These are phyloP conservation scores for Tilletia caries DNA, from an alignment of 1,284 basidiomycete genomes.

Conservation along the genomic window DNA sequence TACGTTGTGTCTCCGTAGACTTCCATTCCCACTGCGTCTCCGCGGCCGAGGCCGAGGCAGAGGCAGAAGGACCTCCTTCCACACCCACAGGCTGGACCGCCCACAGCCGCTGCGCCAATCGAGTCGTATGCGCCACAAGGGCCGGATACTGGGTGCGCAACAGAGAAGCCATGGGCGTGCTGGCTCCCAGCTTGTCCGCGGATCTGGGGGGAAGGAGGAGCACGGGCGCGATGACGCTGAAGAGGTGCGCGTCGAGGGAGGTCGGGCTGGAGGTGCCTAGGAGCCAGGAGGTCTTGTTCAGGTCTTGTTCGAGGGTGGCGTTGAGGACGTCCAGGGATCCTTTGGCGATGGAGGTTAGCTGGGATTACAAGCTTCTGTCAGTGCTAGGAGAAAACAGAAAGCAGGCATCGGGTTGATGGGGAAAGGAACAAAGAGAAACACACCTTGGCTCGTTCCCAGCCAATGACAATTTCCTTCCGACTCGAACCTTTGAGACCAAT, in stretches of 20 bases:
- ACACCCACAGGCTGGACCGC: background rate
- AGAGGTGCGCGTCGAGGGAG: slow-evolving; percentile 6
- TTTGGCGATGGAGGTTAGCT: background rate
- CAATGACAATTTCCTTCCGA: slow-evolving; percentile 12
- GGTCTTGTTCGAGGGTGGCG: background rate
- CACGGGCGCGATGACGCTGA: background rate
- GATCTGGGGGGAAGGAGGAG: background rate
- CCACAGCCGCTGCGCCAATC: background rate
- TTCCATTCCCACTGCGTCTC: background rate
- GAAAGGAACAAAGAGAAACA: background rate
- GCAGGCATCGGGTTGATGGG: background rate
- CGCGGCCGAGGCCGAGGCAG: too few species aligned
- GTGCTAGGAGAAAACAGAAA: too few species aligned
- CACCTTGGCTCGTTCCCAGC: slow-evolving; percentile 8
- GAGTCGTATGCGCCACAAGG: background rate
- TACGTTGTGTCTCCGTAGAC: background rate
- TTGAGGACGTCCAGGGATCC: background rate
- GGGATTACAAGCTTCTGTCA: background rate
- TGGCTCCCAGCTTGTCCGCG: background rate
- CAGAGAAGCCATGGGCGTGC: background rate
- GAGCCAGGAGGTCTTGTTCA: background rate
- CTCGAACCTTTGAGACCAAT: background rate
- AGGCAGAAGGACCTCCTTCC: background rate
- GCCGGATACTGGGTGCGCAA: background rate
- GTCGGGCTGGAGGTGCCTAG: background rate